A percentile compares a stretch with the other conserved stretches of the same genome.
These are phyloP conservation scores for Trichoderma sp. DNA, from an alignment of 2,329 filamentous ascomycete genomes.

Conservation along the genomic window DNA sequence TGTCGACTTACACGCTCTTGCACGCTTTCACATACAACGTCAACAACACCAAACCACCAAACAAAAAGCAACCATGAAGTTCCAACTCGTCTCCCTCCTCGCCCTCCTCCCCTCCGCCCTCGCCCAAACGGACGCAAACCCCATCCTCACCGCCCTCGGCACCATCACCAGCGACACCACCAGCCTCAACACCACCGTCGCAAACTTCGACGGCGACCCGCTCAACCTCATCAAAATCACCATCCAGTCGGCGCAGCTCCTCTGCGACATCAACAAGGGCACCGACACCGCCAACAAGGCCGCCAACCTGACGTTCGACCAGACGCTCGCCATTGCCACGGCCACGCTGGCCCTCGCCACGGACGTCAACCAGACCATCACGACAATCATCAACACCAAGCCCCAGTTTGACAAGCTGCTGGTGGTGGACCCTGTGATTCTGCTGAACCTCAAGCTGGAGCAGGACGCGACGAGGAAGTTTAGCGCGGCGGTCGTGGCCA, in stretches of 20 bases:
- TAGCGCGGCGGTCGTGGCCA: slow-evolving; percentile 44
- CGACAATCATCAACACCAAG: slow-evolving; percentile 46
- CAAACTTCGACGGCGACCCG: slow-evolving; percentile 45
- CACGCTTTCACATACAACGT: background rate
- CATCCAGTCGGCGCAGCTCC: slow-evolving; percentile 44
- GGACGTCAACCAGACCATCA: slow-evolving; percentile 46
- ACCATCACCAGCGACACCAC: slow-evolving; percentile 42
- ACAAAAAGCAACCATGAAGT: slow-evolving; percentile 26
- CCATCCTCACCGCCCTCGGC: slow-evolving; percentile 44
- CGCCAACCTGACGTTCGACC: slow-evolving; percentile 43
- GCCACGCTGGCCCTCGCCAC: slow-evolving; percentile 43
- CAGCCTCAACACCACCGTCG: slow-evolving; percentile 33
- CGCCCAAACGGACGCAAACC: slow-evolving; percentile 32
- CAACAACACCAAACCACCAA: slow-evolving; percentile 16
- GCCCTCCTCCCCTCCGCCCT: slow-evolving; percentile 36
- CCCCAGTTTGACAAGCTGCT: slow-evolving; percentile 50
- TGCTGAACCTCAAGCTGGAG: slow-evolving; percentile 48
- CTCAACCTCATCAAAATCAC: slow-evolving; percentile 48
- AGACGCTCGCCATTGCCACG: slow-evolving; percentile 46
- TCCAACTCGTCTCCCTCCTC: slow-evolving; percentile 33
- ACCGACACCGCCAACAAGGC: slow-evolving; percentile 44
- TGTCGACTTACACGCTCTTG: background rate
- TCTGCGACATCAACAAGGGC: slow-evolving; percentile 46
- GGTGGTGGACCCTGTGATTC: slow-evolving; percentile 49
- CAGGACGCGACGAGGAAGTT: slow-evolving; percentile 47